Evolutionary conservation across 192 early-diverging fungal species (phyloP), one percentile per base, ranked within the genome.

Genomic region (Martensiomyces pterosporus): DNA sequence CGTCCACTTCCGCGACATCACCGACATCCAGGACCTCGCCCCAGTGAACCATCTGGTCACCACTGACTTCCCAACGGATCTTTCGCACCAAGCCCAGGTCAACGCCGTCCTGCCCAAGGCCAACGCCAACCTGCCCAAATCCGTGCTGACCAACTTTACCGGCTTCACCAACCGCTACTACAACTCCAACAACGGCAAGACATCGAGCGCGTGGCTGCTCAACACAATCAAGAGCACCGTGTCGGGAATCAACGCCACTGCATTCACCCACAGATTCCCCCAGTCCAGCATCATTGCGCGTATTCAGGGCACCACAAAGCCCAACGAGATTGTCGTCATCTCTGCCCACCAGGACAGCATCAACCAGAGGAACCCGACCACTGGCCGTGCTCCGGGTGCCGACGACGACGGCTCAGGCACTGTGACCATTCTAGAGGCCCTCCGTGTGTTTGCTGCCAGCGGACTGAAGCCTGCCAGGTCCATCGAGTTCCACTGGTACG

Each of bases 401-500:
- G 67, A 73, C 37, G 92, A 95, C 53, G 88, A 95, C 68, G 93
- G 93, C 24, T 86, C 84, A 37, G 93, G 93, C 8, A 83, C 80
- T 6, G 79, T 81, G 3, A 89, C 90, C 14, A 88, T 91, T 49
- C 64, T 92, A 16, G 93, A 93, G 67, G 75, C 85, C 8, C 83
- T 89, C 71, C 75, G 84, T 16, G 57, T 82, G 7, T 61, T 93
- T 7, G 65, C 84, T 14, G 26, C 62, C 15, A 77, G 66, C 50
- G 82, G 76, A 1, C 83, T 91, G 51, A 63, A 64, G 5, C 89
- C 89, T n/a, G 48, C 62, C 7, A 70, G 84, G 40, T 79, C 87
- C 8, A 80, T 96, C 23, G 91, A 93, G 48, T 93, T 93, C 74
- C 91, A 93, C 75, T 95, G 86, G 85, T 89, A 92, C 64, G 81